A percentile compares a stretch with the other conserved stretches of the same genome.
Evolutionary conservation across 139 green algal species (phyloP).

Genomic region (Chlorella sp.): DNA sequence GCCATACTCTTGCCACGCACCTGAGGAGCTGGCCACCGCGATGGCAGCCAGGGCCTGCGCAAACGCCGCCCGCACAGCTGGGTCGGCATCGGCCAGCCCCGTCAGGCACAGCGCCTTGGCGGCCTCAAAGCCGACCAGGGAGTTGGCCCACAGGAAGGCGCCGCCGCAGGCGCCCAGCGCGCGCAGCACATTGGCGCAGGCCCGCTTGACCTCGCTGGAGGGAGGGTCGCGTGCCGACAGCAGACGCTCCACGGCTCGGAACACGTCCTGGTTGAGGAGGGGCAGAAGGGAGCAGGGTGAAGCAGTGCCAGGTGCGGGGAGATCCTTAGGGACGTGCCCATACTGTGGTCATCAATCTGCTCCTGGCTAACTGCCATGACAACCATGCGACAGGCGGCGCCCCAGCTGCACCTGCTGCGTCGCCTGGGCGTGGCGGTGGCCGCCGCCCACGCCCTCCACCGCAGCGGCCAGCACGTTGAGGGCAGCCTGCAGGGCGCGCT

Average conservation of each 20-base stretch:
- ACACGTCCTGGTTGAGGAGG: slow-evolving; percentile 46
- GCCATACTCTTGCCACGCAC: background rate
- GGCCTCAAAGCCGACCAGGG: slow-evolving; percentile 59
- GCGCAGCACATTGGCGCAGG: slow-evolving; percentile 46
- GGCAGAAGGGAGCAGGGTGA: too few species aligned
- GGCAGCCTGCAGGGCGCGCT: slow-evolving; percentile 46
- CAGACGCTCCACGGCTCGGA: slow-evolving; percentile 54
- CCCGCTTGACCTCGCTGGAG: slow-evolving; percentile 13
- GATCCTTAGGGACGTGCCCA: too few species aligned
- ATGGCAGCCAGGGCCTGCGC: slow-evolving; percentile 69
- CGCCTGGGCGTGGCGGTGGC: slow-evolving; percentile 52
- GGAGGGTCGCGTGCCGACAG: slow-evolving; percentile 29
- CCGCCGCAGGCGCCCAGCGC: slow-evolving; percentile 63
- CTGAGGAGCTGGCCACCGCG: slow-evolving; percentile 45
- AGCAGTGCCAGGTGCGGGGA: too few species aligned
- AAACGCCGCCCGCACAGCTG: slow-evolving; percentile 54
- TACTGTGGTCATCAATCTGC: too few species aligned
- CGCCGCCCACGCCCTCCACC: slow-evolving; percentile 62
- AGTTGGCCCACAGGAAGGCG: slow-evolving; percentile 66
- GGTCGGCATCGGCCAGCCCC: slow-evolving; percentile 45
- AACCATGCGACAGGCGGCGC: too few species aligned
- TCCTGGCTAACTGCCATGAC: too few species aligned
- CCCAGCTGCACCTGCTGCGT: slow-evolving; percentile 46
- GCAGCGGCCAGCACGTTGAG: slow-evolving; percentile 66
- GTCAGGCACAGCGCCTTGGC: slow-evolving; percentile 49